Base-by-base conservation (phyloP, 192 early-diverging fungal species). In the Podochytrium sp. region DNA sequence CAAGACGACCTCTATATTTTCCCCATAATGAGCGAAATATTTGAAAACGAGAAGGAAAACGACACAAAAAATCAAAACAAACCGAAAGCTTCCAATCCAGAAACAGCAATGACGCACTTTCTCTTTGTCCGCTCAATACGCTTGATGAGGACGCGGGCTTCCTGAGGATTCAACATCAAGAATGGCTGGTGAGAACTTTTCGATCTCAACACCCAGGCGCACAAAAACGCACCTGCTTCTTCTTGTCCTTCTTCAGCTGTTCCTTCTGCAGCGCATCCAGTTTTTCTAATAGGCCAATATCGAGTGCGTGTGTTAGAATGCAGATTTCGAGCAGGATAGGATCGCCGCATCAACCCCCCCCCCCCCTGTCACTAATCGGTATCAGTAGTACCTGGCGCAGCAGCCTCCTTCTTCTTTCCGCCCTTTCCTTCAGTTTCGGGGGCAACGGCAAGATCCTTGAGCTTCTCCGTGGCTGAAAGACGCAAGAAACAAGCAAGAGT, bases 11-110 rank as follows among this genome's bases (percentile, higher is more conserved):
- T n/a, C n/a, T n/a, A n/a, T n/a, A n/a, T n/a, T n/a, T n/a, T 27
- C 12, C 12, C 12, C 47, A n/a, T 38, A 39, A 63, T 12, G 5
- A 39, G 5, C 16, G n/a, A n/a, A n/a, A n/a, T n/a, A n/a, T n/a
- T n/a, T n/a, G n/a, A n/a, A n/a, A n/a, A n/a, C n/a, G n/a, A 0
- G 43, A 47, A 47, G 43, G 43, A 47, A 20, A 20, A 47, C 12
- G 43, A 47, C 0, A 47, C 10, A 47, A 20, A 47, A 47, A 16
- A 20, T 47, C 12, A 20, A 47, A 47, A 47, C 52, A 29, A 81
- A 93, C 92, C 94, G 89, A 96, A 99, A 47, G 89, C 80, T 61
- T 99, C 92, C 63, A 98, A 83, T 41, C 95, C 94, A 49, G 84
- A 84, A 42, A 99, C 87, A 34, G 79, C 87, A 5, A 93, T 96